Percentiles rank a stretch among this genome's conserved stretches.
Conservation (phyloP, 495 filamentous ascomycete species). For the Lepidopterella palustris region DNA sequence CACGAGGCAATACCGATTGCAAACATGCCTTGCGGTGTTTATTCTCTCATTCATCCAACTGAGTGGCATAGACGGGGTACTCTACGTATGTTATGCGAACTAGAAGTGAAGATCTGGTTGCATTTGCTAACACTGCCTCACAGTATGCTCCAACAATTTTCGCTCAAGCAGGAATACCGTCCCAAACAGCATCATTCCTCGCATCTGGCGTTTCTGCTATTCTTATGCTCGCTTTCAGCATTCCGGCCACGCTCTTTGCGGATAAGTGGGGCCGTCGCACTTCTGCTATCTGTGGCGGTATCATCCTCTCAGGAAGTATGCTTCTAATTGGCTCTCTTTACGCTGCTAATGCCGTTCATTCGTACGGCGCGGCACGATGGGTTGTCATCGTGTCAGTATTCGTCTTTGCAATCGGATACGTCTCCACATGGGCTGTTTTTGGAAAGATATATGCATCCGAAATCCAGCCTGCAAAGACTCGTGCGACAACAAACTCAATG, state of each 20-base stretch:
- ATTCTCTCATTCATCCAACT: conserved; percentile 9
- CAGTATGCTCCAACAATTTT: conserved; percentile 7
- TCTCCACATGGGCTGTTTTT: conserved; percentile 48
- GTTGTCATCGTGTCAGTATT: conserved; percentile 30
- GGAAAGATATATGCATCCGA: conserved; percentile 51
- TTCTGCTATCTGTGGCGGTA: conserved; percentile 51
- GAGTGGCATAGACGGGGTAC: conserved; percentile 15
- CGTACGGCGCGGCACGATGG: conserved; percentile 11
- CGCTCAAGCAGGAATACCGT: conserved; percentile 7
- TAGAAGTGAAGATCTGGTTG: background rate
- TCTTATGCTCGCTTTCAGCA: conserved; percentile 7
- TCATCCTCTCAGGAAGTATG: conserved; percentile 44
- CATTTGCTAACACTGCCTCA: background rate
- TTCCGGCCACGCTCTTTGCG: conserved; percentile 46
- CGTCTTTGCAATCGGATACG: conserved; percentile 41
- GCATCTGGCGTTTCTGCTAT: conserved; percentile 17
- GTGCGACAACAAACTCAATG: too few relatives aligned
- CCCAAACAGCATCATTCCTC: conserved; percentile 3
- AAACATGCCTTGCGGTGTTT: background rate
- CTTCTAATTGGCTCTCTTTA: conserved; percentile 43
- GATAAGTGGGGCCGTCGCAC: conserved; percentile 60
- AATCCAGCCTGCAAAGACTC: conserved; percentile 50
- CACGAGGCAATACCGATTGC: too few relatives aligned
- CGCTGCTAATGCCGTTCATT: conserved; percentile 10
- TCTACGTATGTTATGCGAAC: conserved; percentile 21